phyloP scores from a whole-genome alignment of 2,329 filamentous ascomycete species.

The Talaromyces sp. region DNA sequence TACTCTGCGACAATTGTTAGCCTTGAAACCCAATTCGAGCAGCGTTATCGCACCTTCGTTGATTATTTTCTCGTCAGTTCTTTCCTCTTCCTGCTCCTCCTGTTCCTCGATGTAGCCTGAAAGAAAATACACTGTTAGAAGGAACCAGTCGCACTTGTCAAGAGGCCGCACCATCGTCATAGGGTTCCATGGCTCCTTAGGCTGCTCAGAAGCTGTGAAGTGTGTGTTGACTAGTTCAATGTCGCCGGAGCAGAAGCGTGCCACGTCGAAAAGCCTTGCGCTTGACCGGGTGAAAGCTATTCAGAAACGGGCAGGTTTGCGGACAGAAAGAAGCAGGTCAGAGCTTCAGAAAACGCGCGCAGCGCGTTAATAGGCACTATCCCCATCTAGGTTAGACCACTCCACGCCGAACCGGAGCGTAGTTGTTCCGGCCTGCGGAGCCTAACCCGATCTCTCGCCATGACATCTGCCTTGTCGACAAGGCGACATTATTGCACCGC shows the following conservation, averaged over 20 bases:
- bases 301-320: not conserved
- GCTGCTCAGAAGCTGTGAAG: not conserved
- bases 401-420: constrained; percentile 14
- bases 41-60: constrained; percentile 65
- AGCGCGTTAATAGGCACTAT: constrained; percentile 14
- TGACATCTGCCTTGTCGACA: not conserved
- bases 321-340: not conserved
- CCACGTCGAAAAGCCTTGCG: not conserved
- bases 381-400: constrained; percentile 13
- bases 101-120: constrained; percentile 33
- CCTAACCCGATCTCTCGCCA: not conserved
- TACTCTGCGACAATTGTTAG: constrained; percentile 61
- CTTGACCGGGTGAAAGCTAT: not conserved
- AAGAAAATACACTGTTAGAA: constrained; percentile 18
- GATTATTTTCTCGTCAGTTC: constrained; percentile 78
- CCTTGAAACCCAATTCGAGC: not conserved
- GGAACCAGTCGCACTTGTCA: not conserved
- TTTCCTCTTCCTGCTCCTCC: constrained; percentile 63
- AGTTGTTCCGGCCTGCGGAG: not conserved
- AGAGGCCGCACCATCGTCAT: constrained; percentile 27
- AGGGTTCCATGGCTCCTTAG: constrained; percentile 26
- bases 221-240: not conserved
- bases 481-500: not conserved
- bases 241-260: constrained; percentile 1
- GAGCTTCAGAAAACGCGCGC: constrained; percentile 21